Evolutionary conservation across 805 yeast species (phyloP), one percentile per base, ranked within the genome.

Genomic region (Candida corydali): DNA sequence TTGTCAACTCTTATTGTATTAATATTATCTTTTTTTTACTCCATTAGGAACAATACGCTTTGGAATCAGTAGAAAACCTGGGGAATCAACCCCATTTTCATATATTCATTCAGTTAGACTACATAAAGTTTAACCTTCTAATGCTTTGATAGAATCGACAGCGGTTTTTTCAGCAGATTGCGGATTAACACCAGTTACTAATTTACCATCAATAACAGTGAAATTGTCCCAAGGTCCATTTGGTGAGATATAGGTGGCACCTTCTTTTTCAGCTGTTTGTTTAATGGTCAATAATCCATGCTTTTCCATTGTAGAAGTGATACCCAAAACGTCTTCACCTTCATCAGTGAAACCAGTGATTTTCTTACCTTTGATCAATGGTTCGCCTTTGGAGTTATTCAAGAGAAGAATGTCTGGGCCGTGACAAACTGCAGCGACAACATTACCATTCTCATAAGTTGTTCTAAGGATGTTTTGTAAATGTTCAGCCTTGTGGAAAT

Each of bases 181-280:
- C 16, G 86, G 86, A 59, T 80, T 80, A 17, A 71, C 75, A 32
- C 86, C 86, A n/a, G 83, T 73, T 27, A 80, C 76, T 28, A 80
- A 36, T 47, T 72, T 72, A 18, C 80, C 82, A 50, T 80, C 86
- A 18, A 60, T 58, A 29, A 76, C 63, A 12, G 73, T 52, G 46
- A 60, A 76, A 29, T 67, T 74, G 27, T 54, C 80, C 65, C 73
- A 77, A 25, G 80, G 77, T 11, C 66, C 71, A 5, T 57, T 46
- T 31, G 84, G 82, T 16, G 62, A 54, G 26, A 59, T 57, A 49
- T 61, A 74, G 17, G 41, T 58, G 27, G 74, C 82, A 37, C 74
- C 73, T 22, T 52, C 55, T 32, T 57, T 50, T 17, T 54, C 54
- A 15, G 67, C 62, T 26, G 69, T 49, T 5, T 57, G 62, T 41